phyloP scores from a whole-genome alignment of 768 basidiomycete species.

The Serendipita indica region DNA sequence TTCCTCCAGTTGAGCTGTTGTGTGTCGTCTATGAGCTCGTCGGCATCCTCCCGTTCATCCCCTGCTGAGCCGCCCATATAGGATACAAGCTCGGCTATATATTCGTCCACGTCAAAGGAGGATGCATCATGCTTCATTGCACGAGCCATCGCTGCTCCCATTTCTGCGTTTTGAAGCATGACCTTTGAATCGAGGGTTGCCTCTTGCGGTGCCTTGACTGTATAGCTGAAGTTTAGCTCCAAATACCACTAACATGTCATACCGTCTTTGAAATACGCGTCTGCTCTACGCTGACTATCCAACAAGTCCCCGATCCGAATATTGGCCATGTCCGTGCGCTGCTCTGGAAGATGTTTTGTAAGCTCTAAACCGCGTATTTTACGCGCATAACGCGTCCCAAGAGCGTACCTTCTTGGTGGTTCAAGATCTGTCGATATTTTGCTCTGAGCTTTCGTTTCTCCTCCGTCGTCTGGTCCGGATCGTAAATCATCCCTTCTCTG shows the following conservation, averaged over 20 bases:
- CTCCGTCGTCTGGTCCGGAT: slow-evolving; percentile 74
- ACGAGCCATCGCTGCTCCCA: slow-evolving; percentile 77
- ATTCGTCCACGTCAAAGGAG: slow-evolving; percentile 87
- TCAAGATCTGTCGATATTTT: slow-evolving; percentile 53
- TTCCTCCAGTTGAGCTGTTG: slow-evolving; percentile 62
- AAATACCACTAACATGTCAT: background rate
- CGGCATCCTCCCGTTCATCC: slow-evolving; percentile 31
- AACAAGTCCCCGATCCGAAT: slow-evolving; percentile 15
- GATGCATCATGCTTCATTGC: slow-evolving; percentile 78
- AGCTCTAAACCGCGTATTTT: background rate
- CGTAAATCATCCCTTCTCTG: slow-evolving; percentile 36
- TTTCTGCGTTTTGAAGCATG: slow-evolving; percentile 58
- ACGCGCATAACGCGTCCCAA: slow-evolving; percentile 8
- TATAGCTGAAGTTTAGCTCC: background rate
- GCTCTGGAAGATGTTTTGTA: slow-evolving; percentile 39
- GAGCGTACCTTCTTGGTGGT: slow-evolving; percentile 42
- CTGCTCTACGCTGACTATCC: slow-evolving; percentile 12
- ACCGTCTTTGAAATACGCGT: slow-evolving; percentile 18
- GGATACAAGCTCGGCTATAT: slow-evolving; percentile 54
- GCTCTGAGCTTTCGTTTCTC: slow-evolving; percentile 62
- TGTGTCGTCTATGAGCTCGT: slow-evolving; percentile 27
- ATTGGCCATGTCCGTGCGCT: slow-evolving; percentile 30
- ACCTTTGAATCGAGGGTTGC: slow-evolving; percentile 81
- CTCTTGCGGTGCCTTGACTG: slow-evolving; percentile 71
- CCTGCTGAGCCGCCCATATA: slow-evolving; percentile 61